phyloP scores from a whole-genome alignment of 2,329 filamentous ascomycete genomes.

The Penicillium sp. region DNA sequence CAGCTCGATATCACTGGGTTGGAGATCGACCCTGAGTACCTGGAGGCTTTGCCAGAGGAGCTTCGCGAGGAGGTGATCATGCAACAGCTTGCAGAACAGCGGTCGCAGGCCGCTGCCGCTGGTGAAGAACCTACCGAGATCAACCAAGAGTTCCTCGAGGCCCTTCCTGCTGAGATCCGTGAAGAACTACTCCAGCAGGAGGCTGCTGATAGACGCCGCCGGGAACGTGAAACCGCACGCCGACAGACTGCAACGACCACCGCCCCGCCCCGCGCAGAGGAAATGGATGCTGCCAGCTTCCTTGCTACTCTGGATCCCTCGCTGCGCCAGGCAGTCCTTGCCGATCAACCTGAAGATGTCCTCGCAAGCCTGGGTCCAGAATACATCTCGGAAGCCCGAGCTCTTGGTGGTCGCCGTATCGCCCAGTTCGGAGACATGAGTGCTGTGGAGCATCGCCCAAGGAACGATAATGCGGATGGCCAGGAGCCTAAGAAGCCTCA shows the following conservation, averaged over 20 bases:
- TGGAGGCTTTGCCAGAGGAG: constrained; percentile 96
- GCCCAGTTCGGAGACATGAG: constrained; percentile 52
- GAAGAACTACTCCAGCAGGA: constrained; percentile 90
- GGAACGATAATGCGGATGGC: constrained; percentile 41
- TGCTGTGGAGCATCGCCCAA: constrained; percentile 36
- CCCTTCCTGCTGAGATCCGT: constrained; percentile 84
- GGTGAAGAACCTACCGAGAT: constrained; percentile 66
- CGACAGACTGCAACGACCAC: constrained; percentile 56
- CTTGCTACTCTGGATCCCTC: constrained; percentile 82
- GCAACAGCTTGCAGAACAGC: constrained; percentile 78
- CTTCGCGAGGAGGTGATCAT: constrained; percentile 94
- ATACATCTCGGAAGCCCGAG: constrained; percentile 80
- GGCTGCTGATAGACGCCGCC: constrained; percentile 79
- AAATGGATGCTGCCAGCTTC: constrained; percentile 93
- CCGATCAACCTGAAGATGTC: constrained; percentile 88
- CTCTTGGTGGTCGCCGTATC: constrained; percentile 59
- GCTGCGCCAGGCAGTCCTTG: constrained; percentile 79
- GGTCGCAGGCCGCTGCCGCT: constrained; percentile 69
- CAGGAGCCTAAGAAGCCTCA: constrained; percentile 62
- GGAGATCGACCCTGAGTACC: constrained; percentile 90
- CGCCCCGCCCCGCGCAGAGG: constrained; percentile 59
- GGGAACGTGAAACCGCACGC: constrained; percentile 77
- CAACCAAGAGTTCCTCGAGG: constrained; percentile 90
- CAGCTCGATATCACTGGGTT: constrained; percentile 91
- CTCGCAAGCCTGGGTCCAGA: constrained; percentile 81